These are phyloP conservation scores for Eucalyptus cloeziana DNA, from an alignment of 345 rosid genomes.

Conservation along the genomic window DNA sequence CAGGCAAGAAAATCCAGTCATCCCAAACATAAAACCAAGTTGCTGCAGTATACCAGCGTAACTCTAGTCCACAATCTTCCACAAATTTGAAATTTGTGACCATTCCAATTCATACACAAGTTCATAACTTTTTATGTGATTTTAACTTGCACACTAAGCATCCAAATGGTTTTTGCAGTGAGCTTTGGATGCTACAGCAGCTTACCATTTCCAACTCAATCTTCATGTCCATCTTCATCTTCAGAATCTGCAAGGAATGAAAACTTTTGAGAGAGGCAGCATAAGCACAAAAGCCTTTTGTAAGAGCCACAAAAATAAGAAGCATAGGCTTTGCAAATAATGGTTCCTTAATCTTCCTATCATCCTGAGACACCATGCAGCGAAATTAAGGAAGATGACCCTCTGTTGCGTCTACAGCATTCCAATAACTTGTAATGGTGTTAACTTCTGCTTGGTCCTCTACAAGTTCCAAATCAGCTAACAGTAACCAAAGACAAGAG, in stretches of 20 bases:
- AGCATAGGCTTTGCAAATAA: background rate
- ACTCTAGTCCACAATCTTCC: background rate
- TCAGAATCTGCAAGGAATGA: slow-evolving; percentile 61
- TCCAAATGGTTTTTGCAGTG: background rate
- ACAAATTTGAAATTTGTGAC: background rate
- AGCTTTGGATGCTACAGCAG: background rate
- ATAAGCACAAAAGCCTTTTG: background rate
- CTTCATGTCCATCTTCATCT: slow-evolving; percentile 66
- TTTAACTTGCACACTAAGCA: background rate
- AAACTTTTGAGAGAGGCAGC: background rate
- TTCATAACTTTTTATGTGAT: background rate
- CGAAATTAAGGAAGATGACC: background rate
- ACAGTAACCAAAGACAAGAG: background rate
- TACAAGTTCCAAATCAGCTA: background rate
- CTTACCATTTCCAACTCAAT: slow-evolving; percentile 16
- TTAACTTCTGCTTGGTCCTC: background rate
- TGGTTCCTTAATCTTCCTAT: background rate
- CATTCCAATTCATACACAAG: background rate
- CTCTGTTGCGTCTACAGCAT: background rate
- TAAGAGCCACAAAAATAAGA: background rate
- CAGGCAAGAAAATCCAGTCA: background rate
- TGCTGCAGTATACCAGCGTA: background rate
- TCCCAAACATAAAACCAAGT: background rate
- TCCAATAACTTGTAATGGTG: background rate
- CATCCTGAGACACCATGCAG: background rate